These are phyloP conservation scores for Prunus armeniaca DNA, from an alignment of 306 rosid species.

Conservation along the genomic window DNA sequence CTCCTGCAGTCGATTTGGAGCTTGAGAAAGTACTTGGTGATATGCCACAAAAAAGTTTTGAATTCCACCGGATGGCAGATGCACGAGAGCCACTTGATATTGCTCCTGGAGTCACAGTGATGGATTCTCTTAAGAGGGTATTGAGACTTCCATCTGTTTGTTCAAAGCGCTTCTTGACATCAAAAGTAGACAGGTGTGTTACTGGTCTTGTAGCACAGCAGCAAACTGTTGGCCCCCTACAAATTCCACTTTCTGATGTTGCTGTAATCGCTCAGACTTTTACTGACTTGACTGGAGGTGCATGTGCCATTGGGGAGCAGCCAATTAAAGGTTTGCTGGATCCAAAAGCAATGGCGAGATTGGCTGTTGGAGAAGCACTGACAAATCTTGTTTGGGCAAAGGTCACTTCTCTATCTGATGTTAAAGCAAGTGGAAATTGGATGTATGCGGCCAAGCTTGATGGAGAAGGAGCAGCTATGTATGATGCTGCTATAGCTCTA, in stretches of 20 bases:
- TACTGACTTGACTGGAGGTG: constrained; percentile 73
- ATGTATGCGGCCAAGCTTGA: constrained; percentile 95
- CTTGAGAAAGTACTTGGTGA: constrained; percentile 90
- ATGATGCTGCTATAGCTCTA: constrained; percentile 74
- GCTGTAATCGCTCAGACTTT: constrained; percentile 83
- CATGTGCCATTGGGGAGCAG: constrained; percentile 90
- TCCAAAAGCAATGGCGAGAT: constrained; percentile 94
- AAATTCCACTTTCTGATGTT: constrained; percentile 82
- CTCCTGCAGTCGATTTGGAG: constrained; percentile 84
- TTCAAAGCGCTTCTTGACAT: constrained; percentile 73
- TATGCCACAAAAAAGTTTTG: constrained; percentile 80
- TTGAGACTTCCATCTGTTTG: constrained; percentile 81
- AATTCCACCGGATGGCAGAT: constrained; percentile 51
- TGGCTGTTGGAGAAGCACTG: constrained; percentile 93
- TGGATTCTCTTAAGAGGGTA: constrained; percentile 73
- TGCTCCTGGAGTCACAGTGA: constrained; percentile 60
- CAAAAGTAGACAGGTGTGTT: constrained; percentile 83
- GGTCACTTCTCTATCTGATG: constrained; percentile 79
- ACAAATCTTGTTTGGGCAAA: constrained; percentile 96
- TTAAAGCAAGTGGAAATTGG: constrained; percentile 94
- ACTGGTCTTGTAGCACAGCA: constrained; percentile 92
- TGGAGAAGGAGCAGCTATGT: constrained; percentile 93
- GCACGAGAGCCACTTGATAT: constrained; percentile 69
- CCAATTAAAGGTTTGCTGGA: constrained; percentile 82
- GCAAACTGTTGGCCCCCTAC: constrained; percentile 90